These are phyloP conservation scores for Euphorbia celastroides DNA, from an alignment of 441 rosid genomes.

Conservation along the genomic window DNA sequence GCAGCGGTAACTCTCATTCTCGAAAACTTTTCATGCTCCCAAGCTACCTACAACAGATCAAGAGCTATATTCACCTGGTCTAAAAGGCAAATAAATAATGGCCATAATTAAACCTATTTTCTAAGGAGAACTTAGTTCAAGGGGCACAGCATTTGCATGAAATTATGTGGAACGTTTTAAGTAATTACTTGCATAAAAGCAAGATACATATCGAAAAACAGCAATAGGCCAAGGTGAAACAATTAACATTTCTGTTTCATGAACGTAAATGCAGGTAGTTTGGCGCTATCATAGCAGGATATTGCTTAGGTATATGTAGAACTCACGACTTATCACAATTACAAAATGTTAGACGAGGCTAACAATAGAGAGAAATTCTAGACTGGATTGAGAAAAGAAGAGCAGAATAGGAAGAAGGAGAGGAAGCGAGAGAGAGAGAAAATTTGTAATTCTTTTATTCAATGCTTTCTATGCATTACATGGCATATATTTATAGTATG, in stretches of 20 bases:
- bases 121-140: neutral
- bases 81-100: slow-evolving; percentile 14
- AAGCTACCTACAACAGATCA: slow-evolving; percentile 81
- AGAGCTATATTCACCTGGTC: slow-evolving; percentile 29
- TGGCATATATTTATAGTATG: too few relatives aligned
- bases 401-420: too few relatives aligned
- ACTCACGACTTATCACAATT: neutral
- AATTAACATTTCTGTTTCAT: neutral
- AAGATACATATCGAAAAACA: neutral
- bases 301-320: neutral
- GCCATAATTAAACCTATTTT: neutral
- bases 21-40: slow-evolving; percentile 99
- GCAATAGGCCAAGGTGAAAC: neutral
- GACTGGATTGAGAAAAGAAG: too few relatives aligned
- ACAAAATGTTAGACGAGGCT: neutral
- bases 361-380: too few relatives aligned
- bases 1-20: slow-evolving; percentile 92
- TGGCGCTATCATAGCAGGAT: neutral
- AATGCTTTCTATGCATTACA: too few relatives aligned
- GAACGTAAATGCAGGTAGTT: neutral
- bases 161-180: neutral
- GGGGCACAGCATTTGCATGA: neutral
- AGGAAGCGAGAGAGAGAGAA: too few relatives aligned
- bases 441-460: too few relatives aligned
- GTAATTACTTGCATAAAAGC: neutral